These are phyloP conservation scores for Hypoxylon lenormandii DNA, from an alignment of 495 filamentous ascomycete genomes.

Conservation along the genomic window DNA sequence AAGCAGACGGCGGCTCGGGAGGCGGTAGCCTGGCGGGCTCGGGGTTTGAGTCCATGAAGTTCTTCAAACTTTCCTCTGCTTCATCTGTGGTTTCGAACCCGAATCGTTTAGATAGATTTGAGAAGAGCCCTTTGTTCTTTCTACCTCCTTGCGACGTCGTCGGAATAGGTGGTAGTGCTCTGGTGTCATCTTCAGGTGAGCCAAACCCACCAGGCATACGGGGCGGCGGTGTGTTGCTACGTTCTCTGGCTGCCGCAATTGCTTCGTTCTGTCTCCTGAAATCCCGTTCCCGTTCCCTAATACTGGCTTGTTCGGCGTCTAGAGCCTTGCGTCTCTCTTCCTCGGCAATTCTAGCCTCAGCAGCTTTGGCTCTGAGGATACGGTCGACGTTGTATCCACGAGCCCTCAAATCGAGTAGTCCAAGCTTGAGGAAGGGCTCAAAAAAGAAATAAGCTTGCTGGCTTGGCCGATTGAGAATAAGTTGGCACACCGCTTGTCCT, in stretches of 20 bases:
- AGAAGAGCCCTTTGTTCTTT: conserved; percentile 68
- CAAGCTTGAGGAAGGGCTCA: conserved; percentile 83
- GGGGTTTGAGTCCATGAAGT: conserved; percentile 51
- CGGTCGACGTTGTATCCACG: conserved; percentile 96
- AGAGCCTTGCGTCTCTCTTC: conserved; percentile 79
- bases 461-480: conserved; percentile 84
- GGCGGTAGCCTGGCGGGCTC: conserved; percentile 39
- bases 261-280: conserved; percentile 58
- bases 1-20: conserved; percentile 34
- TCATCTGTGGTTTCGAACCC: conserved; percentile 68
- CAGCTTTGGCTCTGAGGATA: conserved; percentile 84
- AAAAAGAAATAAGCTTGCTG: conserved; percentile 86
- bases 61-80: conserved; percentile 56
- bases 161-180: conserved; percentile 32
- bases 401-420: conserved; percentile 77
- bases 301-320: conserved; percentile 76
- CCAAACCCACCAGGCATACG: conserved; percentile 78
- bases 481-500: conserved; percentile 79
- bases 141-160: conserved; percentile 38
- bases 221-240: conserved; percentile 49
- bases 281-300: conserved; percentile 70
- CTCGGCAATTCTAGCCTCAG: conserved; percentile 85
- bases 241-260: conserved; percentile 47
- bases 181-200: conserved; percentile 62
- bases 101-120: conserved; percentile 71